Conservation (phyloP, 768 basidiomycete genomes). For the Termitomyces sp. region DNA sequence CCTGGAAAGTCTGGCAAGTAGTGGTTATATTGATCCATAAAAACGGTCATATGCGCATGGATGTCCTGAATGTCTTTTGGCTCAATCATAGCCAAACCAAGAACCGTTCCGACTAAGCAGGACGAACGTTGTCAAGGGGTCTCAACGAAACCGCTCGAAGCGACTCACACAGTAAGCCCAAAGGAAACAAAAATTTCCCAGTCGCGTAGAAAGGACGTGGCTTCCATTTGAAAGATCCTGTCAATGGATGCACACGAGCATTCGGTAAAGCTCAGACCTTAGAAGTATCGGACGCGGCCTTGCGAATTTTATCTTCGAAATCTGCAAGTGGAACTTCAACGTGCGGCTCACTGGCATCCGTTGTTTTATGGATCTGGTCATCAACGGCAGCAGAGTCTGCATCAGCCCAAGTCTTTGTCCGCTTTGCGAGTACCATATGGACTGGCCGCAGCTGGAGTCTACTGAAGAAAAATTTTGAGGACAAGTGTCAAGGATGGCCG, state of each 20-base stretch:
- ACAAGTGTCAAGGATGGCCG: neutral
- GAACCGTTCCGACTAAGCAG: conserved; percentile 54
- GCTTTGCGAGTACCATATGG: conserved; percentile 11
- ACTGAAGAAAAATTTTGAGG: neutral
- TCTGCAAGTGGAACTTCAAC: neutral
- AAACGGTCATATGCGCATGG: conserved; percentile 60
- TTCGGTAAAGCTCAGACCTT: conserved; percentile 2
- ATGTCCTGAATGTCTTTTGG: conserved; percentile 65
- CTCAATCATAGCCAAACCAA: conserved; percentile 65
- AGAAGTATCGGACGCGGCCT: conserved; percentile 23
- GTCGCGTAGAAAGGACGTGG: conserved; percentile 24
- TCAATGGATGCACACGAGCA: neutral
- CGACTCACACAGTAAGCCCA: conserved; percentile 57
- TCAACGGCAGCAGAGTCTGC: neutral
- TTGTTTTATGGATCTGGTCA: neutral
- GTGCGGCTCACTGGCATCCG: neutral
- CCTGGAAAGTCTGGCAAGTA: conserved; percentile 59
- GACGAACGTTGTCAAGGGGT: conserved; percentile 2
- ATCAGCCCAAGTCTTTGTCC: conserved; percentile 9
- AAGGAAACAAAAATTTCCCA: conserved; percentile 64
- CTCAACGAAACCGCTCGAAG: neutral
- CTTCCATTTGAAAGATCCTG: conserved; percentile 13
- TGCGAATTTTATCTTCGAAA: conserved; percentile 15
- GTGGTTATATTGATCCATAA: conserved; percentile 71
- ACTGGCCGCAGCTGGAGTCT: neutral